phyloP scores from a whole-genome alignment of 495 filamentous ascomycete species.

The Aspergillus incahuasiensis region DNA sequence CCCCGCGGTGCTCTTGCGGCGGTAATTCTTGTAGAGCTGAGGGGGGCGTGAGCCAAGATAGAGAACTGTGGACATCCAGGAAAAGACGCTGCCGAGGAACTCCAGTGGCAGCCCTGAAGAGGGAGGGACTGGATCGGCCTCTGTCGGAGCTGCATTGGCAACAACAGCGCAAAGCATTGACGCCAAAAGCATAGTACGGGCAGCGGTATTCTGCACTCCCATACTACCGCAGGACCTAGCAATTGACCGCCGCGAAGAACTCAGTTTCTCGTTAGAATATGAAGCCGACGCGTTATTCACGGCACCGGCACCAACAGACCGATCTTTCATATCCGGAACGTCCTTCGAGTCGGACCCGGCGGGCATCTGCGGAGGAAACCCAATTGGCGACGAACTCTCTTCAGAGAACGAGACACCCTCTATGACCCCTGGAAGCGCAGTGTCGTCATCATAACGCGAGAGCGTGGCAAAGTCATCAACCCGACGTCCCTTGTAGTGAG shows the following conservation, averaged over 20 bases:
- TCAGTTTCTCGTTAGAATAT: slow-evolving; percentile 39
- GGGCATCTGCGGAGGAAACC: slow-evolving; percentile 12
- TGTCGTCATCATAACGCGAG: slow-evolving; percentile 19
- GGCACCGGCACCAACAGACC: slow-evolving; percentile 16
- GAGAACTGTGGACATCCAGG: slow-evolving; percentile 61
- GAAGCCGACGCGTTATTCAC: slow-evolving; percentile 24
- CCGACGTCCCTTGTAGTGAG: slow-evolving; percentile 40
- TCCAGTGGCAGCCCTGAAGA: slow-evolving; percentile 33
- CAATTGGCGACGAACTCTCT: slow-evolving; percentile 13
- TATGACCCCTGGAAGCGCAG: slow-evolving; percentile 20
- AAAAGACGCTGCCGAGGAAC: slow-evolving; percentile 52
- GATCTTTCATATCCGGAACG: slow-evolving; percentile 26
- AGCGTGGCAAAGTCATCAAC: slow-evolving; percentile 27
- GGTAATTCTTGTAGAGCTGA: slow-evolving; percentile 65
- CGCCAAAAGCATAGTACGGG: slow-evolving; percentile 42
- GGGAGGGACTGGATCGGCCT: slow-evolving; percentile 10
- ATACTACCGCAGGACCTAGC: slow-evolving; percentile 20
- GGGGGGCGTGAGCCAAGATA: slow-evolving; percentile 70
- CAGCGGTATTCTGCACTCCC: slow-evolving; percentile 33
- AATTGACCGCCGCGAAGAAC: slow-evolving; percentile 29
- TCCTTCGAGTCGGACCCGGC: slow-evolving; percentile 28
- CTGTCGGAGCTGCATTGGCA: slow-evolving; percentile 41
- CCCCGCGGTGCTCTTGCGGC: slow-evolving; percentile 62
- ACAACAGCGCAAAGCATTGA: slow-evolving; percentile 45
- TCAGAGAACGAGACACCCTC: slow-evolving; percentile 30